phyloP scores from a whole-genome alignment of 1,139 yeast genomes.

The Saccharomycopsis hybrid region DNA sequence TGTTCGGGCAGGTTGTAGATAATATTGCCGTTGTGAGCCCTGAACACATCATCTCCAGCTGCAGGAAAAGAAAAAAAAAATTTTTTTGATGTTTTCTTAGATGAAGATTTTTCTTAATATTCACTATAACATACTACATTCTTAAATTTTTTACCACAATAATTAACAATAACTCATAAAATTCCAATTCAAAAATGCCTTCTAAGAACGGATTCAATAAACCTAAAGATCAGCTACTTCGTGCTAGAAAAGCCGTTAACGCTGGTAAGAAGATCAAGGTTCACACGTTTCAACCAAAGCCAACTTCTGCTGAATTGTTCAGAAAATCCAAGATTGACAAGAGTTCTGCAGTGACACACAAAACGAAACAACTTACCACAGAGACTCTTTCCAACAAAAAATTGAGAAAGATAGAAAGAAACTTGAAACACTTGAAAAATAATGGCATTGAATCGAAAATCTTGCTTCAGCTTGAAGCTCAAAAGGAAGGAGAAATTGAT shows the following conservation, averaged over 20 bases:
- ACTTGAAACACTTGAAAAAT: constrained; percentile 62
- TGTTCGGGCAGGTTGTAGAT: too few relatives aligned
- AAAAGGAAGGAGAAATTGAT: constrained; percentile 32
- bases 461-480: constrained; percentile 42
- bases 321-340: constrained; percentile 25
- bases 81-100: too few relatives aligned
- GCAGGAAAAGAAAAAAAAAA: too few relatives aligned
- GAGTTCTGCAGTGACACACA: constrained; percentile 28
- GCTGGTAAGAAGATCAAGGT: constrained; percentile 49
- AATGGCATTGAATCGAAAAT: constrained; percentile 33
- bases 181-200: too few relatives aligned
- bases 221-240: constrained; percentile 58
- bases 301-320: constrained; percentile 62
- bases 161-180: too few relatives aligned
- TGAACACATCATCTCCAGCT: too few relatives aligned
- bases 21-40: too few relatives aligned
- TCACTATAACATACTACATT: too few relatives aligned
- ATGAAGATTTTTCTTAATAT: too few relatives aligned
- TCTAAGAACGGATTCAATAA: constrained; percentile 74
- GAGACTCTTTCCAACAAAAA: constrained; percentile 71
- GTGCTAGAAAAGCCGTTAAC: constrained; percentile 48
- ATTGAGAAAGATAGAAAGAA: constrained; percentile 76
- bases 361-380: constrained; percentile 41
- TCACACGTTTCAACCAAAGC: constrained; percentile 38
- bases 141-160: too few relatives aligned